Evolutionary conservation across 177 flowering plant genomes (phyloP), one percentile per base, ranked within the genome.

Genomic region (Tripterygium wilfordii): DNA sequence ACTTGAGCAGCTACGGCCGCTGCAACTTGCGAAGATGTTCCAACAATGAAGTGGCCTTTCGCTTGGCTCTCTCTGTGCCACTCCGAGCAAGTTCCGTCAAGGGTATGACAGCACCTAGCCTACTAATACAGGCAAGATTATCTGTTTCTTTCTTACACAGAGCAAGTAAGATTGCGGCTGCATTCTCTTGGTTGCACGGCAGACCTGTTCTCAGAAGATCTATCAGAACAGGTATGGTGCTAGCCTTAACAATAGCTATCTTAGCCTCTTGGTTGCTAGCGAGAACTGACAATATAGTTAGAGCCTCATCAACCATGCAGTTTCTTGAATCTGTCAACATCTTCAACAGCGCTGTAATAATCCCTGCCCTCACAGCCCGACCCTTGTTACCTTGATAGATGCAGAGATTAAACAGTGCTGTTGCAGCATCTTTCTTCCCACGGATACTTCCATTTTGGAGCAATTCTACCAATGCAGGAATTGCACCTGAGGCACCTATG

Each of bases 381-480:
- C 83, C 87, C 53, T 83, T 87, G 75, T 90, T 90, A 14, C 83
- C 94, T 36, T 79, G 91, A 66, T 90, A 82, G 35, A 87, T 79
- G 69, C 96, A 87, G 32, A 90, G 49, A 52, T 87, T 87, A 53
- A 87, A 87, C 33, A 90, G 70, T 7, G 97, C 97, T 1, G 96
- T 85, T 6, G 96, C 94, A 18, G 97, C 96, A 59, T 90, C 95
- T 61, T 90, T 87, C 71, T 71, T 84, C 47, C 96, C 97, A 61
- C 95, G 75, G 0, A 67, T 3, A 58, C 89, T 87, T 27, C 97
- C 97, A 35, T 54, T 71, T 40, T 78, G 68, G 23, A 90, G 82
- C 71, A 90, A 61, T 7, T 80, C 91, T 2, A 90, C 91, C 50
- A 90, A 53, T 5, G 90, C 91, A 3, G 80, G 71, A 28, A 90